Conservation (phyloP, 2,329 filamentous ascomycete species). For the Colletotrichum navitas region DNA sequence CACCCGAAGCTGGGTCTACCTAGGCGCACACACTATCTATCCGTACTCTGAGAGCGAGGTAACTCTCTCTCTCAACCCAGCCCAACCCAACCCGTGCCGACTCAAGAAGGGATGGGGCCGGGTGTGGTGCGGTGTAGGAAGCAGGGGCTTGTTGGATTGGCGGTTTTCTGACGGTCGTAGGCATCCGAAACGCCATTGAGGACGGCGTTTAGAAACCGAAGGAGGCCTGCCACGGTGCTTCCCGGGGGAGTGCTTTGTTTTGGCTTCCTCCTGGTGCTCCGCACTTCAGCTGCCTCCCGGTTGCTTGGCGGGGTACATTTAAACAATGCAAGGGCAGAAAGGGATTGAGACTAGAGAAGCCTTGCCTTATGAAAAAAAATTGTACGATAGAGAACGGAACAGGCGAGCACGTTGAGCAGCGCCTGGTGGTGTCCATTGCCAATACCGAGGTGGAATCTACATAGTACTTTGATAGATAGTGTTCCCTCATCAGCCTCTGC, state of each 20-base stretch:
- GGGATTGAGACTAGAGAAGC: neutral
- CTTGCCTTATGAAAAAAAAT: too few relatives aligned
- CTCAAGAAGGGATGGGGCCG: neutral
- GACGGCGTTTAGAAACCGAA: slow-evolving; percentile 26
- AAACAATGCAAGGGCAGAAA: neutral
- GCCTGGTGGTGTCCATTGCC: slow-evolving; percentile 7
- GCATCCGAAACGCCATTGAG: slow-evolving; percentile 38
- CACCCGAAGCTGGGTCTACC: neutral
- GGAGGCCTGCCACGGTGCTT: slow-evolving; percentile 14
- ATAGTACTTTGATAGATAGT: neutral
- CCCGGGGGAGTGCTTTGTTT: slow-evolving; percentile 3
- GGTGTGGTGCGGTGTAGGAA: neutral
- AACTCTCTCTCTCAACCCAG: neutral
- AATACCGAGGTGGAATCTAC: neutral
- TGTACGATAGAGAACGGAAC: neutral
- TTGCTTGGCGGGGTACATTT: slow-evolving; percentile 1
- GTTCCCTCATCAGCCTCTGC: neutral
- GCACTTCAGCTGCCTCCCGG: neutral
- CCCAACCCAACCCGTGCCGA: neutral
- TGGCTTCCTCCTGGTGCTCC: neutral
- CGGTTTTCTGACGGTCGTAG: slow-evolving; percentile 16
- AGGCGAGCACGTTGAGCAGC: neutral
- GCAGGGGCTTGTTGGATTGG: slow-evolving; percentile 18
- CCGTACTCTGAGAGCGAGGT: too few relatives aligned
- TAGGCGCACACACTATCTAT: too few relatives aligned